Conservation (phyloP, 805 yeast species). For the Metschnikowia lachancei region DNA sequence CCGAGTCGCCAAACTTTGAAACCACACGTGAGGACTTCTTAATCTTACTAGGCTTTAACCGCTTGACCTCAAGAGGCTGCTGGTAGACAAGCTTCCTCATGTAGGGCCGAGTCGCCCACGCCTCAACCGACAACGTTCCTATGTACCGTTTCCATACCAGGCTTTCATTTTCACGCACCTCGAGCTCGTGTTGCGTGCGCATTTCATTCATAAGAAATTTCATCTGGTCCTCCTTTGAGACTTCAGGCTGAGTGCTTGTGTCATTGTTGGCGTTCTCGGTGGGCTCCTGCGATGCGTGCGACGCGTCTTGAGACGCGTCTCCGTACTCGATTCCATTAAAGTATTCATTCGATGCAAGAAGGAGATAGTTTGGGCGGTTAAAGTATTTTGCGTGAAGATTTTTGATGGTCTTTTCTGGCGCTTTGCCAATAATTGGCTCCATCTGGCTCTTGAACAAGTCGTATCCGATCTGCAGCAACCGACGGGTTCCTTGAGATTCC, state of each 20-base stretch:
- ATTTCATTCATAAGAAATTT: slow-evolving; percentile 12
- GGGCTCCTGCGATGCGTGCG: background rate
- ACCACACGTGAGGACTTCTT: slow-evolving; percentile 18
- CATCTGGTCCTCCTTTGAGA: slow-evolving; percentile 5
- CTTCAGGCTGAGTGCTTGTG: background rate
- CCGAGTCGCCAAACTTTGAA: slow-evolving; percentile 25
- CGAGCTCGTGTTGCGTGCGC: slow-evolving; percentile 12
- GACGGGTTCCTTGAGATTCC: background rate
- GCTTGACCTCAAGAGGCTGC: slow-evolving; percentile 40
- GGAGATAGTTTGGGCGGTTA: slow-evolving; percentile 21
- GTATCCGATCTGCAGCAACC: slow-evolving; percentile 16
- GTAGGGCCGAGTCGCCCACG: slow-evolving; percentile 73
- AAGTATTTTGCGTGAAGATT: slow-evolving; percentile 17
- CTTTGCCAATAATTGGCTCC: slow-evolving; percentile 15
- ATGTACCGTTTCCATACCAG: slow-evolving; percentile 44
- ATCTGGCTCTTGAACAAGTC: slow-evolving; percentile 19
- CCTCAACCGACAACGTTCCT: slow-evolving; percentile 59
- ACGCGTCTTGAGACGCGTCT: slow-evolving; percentile 2
- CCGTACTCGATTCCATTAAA: slow-evolving; percentile 14
- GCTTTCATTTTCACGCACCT: slow-evolving; percentile 7
- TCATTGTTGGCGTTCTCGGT: background rate
- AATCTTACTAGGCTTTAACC: slow-evolving; percentile 29
- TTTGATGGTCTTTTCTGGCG: slow-evolving; percentile 5
- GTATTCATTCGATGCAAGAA: slow-evolving; percentile 19
- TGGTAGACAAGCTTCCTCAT: slow-evolving; percentile 45